Evolutionary conservation across 225 moss, liverwort and hornwort species (phyloP).

Genomic region (Anthoceros angustus): DNA sequence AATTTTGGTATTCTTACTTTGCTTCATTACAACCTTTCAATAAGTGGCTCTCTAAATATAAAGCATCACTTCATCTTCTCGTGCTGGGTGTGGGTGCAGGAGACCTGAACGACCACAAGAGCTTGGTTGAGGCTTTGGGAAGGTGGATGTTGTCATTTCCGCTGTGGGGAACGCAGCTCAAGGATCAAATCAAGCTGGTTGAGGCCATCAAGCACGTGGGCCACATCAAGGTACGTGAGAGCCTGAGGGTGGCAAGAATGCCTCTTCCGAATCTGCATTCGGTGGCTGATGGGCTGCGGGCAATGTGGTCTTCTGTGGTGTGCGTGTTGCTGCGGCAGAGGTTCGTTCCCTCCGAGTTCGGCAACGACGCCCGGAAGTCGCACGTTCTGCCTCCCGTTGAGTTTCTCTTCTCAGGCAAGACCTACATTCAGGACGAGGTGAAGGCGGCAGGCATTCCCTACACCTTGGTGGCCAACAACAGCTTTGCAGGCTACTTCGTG

Average conservation of each 20-base stretch:
- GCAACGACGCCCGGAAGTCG: slow-evolving; percentile 15
- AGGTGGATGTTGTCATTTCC: slow-evolving; percentile 22
- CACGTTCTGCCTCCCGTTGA: slow-evolving; percentile 2
- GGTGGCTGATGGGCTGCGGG: not conserved
- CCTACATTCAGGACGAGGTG: slow-evolving; percentile 11
- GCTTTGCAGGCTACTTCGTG: slow-evolving; percentile 9
- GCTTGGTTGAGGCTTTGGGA: slow-evolving; percentile 15
- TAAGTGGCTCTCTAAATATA: no score
- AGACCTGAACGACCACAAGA: slow-evolving; percentile 13
- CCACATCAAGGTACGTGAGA: slow-evolving; percentile 23
- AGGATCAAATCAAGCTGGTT: slow-evolving; percentile 9
- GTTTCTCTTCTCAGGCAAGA: not conserved
- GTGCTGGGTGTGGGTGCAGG: slow-evolving; percentile 10
- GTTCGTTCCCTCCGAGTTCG: slow-evolving; percentile 23
- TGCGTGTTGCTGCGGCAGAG: slow-evolving; percentile 12
- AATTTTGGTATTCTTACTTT: no score
- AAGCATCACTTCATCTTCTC: no score
- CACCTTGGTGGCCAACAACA: slow-evolving; percentile 12
- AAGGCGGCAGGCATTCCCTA: slow-evolving; percentile 18
- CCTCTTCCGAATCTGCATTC: no score
- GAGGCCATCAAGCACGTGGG: slow-evolving; percentile 25
- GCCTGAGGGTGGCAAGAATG: no score
- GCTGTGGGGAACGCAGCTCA: slow-evolving; percentile 2
- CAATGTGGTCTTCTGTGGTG: no score
- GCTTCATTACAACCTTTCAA: no score